Conservation (phyloP, 108 stramenopile genomes). For the Pseudonitzschia multiseries region DNA sequence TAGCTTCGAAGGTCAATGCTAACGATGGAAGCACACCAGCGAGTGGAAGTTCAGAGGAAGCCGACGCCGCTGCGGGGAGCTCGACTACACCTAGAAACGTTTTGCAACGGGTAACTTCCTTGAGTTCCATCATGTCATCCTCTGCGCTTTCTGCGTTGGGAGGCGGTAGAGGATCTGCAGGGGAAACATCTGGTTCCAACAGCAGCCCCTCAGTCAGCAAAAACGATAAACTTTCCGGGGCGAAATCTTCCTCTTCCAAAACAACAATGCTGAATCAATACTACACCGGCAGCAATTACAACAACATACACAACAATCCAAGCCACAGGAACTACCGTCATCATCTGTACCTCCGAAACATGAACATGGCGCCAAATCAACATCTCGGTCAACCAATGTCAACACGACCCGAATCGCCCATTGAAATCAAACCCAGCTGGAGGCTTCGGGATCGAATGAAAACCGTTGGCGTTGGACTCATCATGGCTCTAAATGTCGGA, state of each 20-base stretch:
- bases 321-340: conserved; percentile 9
- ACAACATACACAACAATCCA: not conserved
- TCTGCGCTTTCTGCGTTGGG: not conserved
- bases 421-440: conserved; percentile 72
- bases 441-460: conserved; percentile 92
- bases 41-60: conserved; percentile 1
- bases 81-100: not conserved
- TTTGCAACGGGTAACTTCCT: conserved; percentile 2
- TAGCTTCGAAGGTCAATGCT: not conserved
- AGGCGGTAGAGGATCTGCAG: not conserved
- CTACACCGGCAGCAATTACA: not conserved
- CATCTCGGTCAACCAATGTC: conserved; percentile 1
- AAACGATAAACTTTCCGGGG: not conserved
- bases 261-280: not conserved
- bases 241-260: not conserved
- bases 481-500: conserved; percentile 88
- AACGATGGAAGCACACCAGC: not conserved
- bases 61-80: conserved; percentile 4
- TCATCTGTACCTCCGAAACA: not conserved
- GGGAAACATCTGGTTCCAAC: not conserved
- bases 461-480: conserved; percentile 91
- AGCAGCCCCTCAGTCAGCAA: not conserved
- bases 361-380: not conserved
- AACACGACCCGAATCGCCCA: not conserved
- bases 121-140: not conserved